These are phyloP conservation scores for Euphrasia confusa DNA, from an alignment of 257 asterid genomes.

Conservation along the genomic window DNA sequence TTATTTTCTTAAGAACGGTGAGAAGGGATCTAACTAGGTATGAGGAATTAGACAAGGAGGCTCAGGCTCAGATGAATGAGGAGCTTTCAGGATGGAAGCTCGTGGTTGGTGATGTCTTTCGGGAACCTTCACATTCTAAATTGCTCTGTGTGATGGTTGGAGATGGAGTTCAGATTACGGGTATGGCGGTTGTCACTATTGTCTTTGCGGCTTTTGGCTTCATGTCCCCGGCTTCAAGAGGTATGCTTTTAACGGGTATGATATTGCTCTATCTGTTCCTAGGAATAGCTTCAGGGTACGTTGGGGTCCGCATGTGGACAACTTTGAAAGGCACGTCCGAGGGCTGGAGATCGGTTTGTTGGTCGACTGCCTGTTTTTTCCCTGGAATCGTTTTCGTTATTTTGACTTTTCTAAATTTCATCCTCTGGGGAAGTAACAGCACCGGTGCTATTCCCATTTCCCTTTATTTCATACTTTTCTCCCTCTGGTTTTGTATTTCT, in stretches of 20 bases:
- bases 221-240: not conserved
- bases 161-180: constrained; percentile 2
- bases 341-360: not conserved
- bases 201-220: not conserved
- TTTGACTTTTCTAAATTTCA: not conserved
- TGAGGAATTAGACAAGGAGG: not conserved
- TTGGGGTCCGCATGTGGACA: not conserved
- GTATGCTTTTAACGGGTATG: not conserved
- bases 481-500: not conserved
- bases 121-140: not conserved
- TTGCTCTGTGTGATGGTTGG: not conserved
- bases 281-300: not conserved
- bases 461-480: not conserved
- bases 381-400: not conserved
- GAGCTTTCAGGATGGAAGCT: constrained; percentile 3
- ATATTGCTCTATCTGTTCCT: constrained; percentile 1
- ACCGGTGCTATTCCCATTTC: not conserved
- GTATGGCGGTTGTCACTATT: not conserved
- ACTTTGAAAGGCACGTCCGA: not conserved
- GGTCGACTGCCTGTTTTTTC: not conserved
- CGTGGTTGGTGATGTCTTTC: not conserved
- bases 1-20: not conserved
- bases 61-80: not conserved
- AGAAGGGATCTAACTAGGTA: not conserved
- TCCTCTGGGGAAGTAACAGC: constrained; percentile 1